Evolutionary conservation across 2,329 filamentous ascomycete species (phyloP).

Genomic region (Pezicula radicicola): DNA sequence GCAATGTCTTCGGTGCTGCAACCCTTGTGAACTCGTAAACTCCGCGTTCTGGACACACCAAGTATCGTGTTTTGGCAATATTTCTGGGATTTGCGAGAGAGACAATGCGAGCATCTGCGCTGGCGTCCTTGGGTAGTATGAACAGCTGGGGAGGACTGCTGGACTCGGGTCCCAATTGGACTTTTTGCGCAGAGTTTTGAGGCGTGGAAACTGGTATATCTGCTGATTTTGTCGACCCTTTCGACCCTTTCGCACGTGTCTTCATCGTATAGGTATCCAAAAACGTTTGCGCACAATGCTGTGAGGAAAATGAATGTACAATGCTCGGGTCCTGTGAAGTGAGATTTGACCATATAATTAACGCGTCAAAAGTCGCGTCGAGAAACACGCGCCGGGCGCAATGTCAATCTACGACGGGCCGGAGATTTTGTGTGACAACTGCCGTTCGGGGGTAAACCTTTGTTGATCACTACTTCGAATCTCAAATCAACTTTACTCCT

Average conservation of each 20-base stretch:
- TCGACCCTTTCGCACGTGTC: conserved; percentile 22
- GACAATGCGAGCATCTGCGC: conserved; percentile 53
- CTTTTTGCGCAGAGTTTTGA: conserved; percentile 25
- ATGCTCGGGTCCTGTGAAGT: too few species aligned
- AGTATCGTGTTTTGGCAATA: conserved; percentile 52
- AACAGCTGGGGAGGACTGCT: conserved; percentile 52
- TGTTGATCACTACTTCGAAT: too few species aligned
- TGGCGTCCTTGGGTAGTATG: conserved; percentile 55
- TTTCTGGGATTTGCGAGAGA: conserved; percentile 59
- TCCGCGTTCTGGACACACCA: conserved; percentile 58
- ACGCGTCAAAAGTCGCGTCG: too few species aligned
- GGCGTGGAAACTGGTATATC: conserved; percentile 13
- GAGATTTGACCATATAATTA: too few species aligned
- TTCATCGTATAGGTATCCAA: conserved; percentile 16
- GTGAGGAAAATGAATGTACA: too few species aligned
- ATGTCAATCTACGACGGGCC: too few species aligned
- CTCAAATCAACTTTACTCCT: too few species aligned
- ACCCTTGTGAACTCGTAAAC: conserved; percentile 65
- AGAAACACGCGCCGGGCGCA: too few species aligned
- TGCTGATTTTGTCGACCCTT: conserved; percentile 18
- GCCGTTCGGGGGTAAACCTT: too few species aligned
- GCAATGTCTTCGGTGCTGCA: conserved; percentile 46
- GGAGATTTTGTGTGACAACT: too few species aligned
- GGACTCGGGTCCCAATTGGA: conserved; percentile 24
- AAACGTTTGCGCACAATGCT: background rate